Base-by-base conservation (phyloP, 108 stramenopile species). In the Pseudonitzschia delicatissima region DNA sequence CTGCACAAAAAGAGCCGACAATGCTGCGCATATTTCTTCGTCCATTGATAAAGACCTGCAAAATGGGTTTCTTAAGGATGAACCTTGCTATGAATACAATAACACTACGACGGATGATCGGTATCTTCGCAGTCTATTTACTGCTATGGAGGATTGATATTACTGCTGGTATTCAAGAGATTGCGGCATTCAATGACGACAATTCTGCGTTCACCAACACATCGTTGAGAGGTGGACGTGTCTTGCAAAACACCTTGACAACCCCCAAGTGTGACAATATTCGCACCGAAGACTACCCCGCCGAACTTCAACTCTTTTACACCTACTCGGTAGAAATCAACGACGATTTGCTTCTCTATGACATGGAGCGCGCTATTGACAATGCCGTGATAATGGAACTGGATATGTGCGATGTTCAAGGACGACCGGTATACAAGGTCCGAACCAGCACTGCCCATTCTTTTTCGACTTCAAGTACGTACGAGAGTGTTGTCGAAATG, bases 231-330 rank as follows among this genome's bases (percentile, higher is more conserved):
- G 39, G 39, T 21, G 23, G 47, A 6, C 36, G 60, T 15, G n/a
- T n/a, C 5, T 21, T 61, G 11, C 18, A 9, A 1, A 6, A 25
- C 40, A 59, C 52, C 3, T 33, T 68, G 40, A 27, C 63, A 20
- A 66, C 59, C 28, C 36, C 72, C 23, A 50, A 73, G 8, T 73
- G 65, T 51, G 39, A 59, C 29, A 13, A 15, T n/a, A 33, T 66
- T 29, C 73, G 73, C 0, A 27, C 37, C 0, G 6, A 23, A 15
- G 28, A 33, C 5, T 74, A 74, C 40, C 29, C 47, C 26, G 66
- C 61, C 60, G 61, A 67, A 32, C 66, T 74, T 15, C 73, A 74
- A 45, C 66, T 74, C 13, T 53, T 52, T 33, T 74, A 74, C 51
- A 37, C 52, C 15, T 74, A 74, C 55, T 28, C 28, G 25, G 66